A percentile compares a stretch with the other conserved stretches of the same genome.
Evolutionary conservation across 306 rosid genomes (phyloP).

Genomic region (Trifolium pratense): DNA sequence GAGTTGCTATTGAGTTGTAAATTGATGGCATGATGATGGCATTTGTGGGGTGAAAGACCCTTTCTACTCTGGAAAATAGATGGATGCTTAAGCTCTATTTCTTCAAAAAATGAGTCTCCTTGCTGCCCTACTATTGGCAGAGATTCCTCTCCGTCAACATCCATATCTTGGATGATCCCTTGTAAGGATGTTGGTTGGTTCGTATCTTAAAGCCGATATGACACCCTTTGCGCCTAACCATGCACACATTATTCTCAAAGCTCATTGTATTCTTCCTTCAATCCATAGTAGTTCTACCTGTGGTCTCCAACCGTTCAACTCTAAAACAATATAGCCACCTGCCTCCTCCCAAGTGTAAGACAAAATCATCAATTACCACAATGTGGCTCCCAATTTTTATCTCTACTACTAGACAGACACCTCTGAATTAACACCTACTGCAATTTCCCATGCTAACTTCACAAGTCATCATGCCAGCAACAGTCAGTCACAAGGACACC

Average conservation of each 20-base stretch:
- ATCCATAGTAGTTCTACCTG: background rate
- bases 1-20: background rate
- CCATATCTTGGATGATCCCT: no score
- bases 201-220: background rate
- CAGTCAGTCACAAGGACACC: background rate
- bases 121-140: background rate
- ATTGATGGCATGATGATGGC: background rate
- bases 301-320: background rate
- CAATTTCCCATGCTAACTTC: background rate
- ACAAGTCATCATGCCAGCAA: background rate
- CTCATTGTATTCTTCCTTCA: background rate
- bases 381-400: background rate
- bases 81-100: background rate
- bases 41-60: background rate
- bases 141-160: background rate
- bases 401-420: background rate
- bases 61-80: no score
- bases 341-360: background rate
- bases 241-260: background rate
- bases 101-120: background rate
- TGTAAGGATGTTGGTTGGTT: background rate
- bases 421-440: background rate
- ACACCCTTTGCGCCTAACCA: background rate
- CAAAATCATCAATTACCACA: background rate
- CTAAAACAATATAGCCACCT: background rate